Percentiles rank a stretch among this genome's conserved stretches.
Conservation (phyloP, 306 rosid genomes). For the Pueraria montana region DNA sequence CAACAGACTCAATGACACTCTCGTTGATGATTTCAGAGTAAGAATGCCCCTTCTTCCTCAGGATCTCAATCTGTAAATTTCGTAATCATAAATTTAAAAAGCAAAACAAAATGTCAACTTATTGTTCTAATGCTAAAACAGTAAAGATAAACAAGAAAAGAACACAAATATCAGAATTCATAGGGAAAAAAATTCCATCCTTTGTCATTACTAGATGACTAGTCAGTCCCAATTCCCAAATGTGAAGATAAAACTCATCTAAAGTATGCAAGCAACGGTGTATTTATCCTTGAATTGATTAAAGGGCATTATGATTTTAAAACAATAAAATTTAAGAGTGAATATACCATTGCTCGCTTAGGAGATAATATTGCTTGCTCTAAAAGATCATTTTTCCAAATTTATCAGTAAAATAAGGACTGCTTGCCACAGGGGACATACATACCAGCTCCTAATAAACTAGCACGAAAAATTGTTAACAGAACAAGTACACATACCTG, state of each 20-base stretch:
- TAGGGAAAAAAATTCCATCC: not conserved
- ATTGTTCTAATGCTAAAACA: not conserved
- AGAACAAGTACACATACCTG: constrained; percentile 65
- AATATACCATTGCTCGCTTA: not conserved
- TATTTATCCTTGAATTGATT: not conserved
- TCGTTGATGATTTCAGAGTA: constrained; percentile 96
- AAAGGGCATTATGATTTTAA: not conserved
- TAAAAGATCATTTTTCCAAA: not conserved
- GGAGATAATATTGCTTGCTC: not conserved
- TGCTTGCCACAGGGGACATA: not conserved
- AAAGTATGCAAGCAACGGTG: not conserved
- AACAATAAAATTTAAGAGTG: not conserved
- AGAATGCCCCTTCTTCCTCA: constrained; percentile 98
- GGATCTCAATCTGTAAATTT: constrained; percentile 80
- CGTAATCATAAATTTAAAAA: not conserved
- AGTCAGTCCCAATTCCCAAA: not conserved
- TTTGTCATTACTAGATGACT: not conserved
- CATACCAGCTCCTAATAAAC: constrained; percentile 4
- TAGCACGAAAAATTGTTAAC: not conserved
- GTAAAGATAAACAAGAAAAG: constrained; percentile 27
- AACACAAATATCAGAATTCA: not conserved
- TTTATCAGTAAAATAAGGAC: not conserved
- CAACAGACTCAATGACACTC: constrained; percentile 95
- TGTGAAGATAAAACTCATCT: constrained; percentile 6
- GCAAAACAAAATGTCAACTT: constrained; percentile 1